Evolutionary conservation across 1,139 yeast species (phyloP).

Genomic region (Zygosaccharomyces pseudobailii): DNA sequence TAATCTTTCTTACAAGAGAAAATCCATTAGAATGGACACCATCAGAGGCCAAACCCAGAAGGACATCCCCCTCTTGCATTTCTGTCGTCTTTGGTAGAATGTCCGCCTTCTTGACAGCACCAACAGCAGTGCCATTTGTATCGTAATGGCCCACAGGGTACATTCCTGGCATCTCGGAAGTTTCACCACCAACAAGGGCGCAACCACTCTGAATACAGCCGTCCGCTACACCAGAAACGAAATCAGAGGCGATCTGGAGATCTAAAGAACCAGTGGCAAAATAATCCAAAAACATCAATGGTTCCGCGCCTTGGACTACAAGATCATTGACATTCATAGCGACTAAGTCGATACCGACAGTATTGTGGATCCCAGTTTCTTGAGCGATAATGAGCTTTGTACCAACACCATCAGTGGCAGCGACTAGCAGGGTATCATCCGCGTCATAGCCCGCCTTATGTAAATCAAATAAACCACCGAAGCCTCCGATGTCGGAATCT

Average conservation of each 20-base stretch:
- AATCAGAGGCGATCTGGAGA: constrained; percentile 74
- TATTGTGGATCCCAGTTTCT: constrained; percentile 78
- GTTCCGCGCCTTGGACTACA: constrained; percentile 98
- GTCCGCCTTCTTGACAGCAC: constrained; percentile 83
- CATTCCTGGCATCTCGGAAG: constrained; percentile 99
- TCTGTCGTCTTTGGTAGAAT: constrained; percentile 65
- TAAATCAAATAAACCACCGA: constrained; percentile 93
- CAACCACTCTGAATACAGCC: constrained; percentile 96
- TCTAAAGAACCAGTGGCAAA: constrained; percentile 94
- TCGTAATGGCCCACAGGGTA: constrained; percentile 94
- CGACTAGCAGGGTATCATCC: constrained; percentile 77
- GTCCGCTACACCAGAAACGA: constrained; percentile 92
- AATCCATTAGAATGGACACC: constrained; percentile 97
- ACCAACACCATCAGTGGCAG: constrained; percentile 99
- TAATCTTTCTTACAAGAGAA: constrained; percentile 91
- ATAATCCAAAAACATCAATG: constrained; percentile 90
- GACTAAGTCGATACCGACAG: constrained; percentile 96
- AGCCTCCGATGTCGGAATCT: constrained; percentile 97
- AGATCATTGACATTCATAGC: constrained; percentile 98
- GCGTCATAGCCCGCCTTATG: constrained; percentile 76
- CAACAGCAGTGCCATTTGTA: constrained; percentile 97
- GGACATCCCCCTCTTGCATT: constrained; percentile 74
- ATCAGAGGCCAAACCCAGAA: constrained; percentile 82
- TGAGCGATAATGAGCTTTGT: constrained; percentile 95
- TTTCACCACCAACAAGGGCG: constrained; percentile 98